These are phyloP conservation scores for Fusarium bactridioides DNA, from an alignment of 2,329 filamentous ascomycete genomes.

Conservation along the genomic window DNA sequence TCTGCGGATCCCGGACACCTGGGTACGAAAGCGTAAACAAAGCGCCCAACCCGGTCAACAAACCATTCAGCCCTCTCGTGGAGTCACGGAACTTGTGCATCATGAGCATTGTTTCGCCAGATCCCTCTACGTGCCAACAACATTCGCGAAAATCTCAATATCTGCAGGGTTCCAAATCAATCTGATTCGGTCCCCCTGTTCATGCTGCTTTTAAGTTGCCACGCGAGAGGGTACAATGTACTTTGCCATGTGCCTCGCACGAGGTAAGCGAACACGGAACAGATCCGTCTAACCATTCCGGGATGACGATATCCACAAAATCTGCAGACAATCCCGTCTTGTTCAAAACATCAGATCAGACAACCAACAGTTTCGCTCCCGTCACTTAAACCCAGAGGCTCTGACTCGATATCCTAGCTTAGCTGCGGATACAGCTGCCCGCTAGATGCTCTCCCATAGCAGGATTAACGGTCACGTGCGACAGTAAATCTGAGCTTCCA, in stretches of 20 bases:
- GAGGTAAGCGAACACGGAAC: constrained; percentile 32
- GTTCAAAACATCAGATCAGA: constrained; percentile 5
- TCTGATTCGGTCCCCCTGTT: constrained; percentile 23
- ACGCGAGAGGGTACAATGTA: constrained; percentile 35
- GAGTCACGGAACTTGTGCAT: constrained; percentile 6
- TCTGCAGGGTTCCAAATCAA: constrained; percentile 21
- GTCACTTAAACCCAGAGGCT: not conserved
- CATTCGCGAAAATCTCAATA: not conserved
- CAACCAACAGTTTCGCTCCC: not conserved
- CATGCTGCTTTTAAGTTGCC: constrained; percentile 6
- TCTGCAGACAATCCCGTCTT: constrained; percentile 12
- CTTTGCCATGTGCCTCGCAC: constrained; percentile 40
- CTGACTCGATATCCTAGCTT: not conserved
- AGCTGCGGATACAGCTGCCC: not conserved
- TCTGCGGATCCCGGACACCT: not conserved
- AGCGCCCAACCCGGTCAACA: not conserved
- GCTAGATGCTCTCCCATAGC: not conserved
- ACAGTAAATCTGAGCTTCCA: not conserved
- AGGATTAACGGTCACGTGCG: constrained; percentile 6
- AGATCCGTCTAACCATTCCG: constrained; percentile 37
- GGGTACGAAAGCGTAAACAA: not conserved
- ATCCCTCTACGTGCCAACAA: not conserved
- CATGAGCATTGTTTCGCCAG: not conserved
- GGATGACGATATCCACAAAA: constrained; percentile 30
- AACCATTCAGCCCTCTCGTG: not conserved